Percentiles rank a stretch among this genome's conserved stretches.
phyloP scores from a whole-genome alignment of 352 stramenopile genomes.

The Pilasporangium apinafurcum region DNA sequence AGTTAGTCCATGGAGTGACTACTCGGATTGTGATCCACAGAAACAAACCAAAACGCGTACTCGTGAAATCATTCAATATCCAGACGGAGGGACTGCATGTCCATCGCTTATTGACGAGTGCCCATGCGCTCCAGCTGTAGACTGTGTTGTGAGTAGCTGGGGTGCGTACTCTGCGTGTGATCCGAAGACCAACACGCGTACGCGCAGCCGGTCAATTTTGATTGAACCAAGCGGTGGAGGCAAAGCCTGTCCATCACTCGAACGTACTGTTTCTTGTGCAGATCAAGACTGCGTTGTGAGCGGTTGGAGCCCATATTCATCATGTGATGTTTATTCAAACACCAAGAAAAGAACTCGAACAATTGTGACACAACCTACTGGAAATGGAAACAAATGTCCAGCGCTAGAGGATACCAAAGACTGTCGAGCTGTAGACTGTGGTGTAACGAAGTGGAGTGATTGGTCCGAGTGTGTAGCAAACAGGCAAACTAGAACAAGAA shows the following conservation, averaged over 20 bases:
- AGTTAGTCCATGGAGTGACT: conserved; percentile 34
- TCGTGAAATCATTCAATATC: conserved; percentile 15
- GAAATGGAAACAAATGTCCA: conserved; percentile 37
- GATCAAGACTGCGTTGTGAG: conserved; percentile 42
- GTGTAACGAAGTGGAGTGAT: conserved; percentile 33
- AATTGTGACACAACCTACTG: conserved; percentile 12
- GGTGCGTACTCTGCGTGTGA: conserved; percentile 29
- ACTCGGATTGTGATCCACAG: conserved; percentile 23
- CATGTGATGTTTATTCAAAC: conserved; percentile 21
- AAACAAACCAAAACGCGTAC: conserved; percentile 26
- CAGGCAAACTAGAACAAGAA: conserved; percentile 27
- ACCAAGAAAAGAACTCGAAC: conserved; percentile 35
- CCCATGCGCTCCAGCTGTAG: conserved; percentile 20
- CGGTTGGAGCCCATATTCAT: conserved; percentile 36
- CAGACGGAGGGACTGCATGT: conserved; percentile 37
- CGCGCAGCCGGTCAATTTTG: conserved; percentile 23
- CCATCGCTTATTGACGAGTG: conserved; percentile 19
- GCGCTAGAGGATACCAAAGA: conserved; percentile 24
- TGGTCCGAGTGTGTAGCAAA: conserved; percentile 38
- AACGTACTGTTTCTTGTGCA: conserved; percentile 22
- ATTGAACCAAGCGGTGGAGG: conserved; percentile 27
- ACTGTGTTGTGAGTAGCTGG: conserved; percentile 52
- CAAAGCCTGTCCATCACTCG: conserved; percentile 28
- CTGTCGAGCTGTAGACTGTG: conserved; percentile 46
- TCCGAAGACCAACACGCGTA: conserved; percentile 15